A percentile compares a stretch with the other conserved stretches of the same genome.
phyloP scores from a whole-genome alignment of 2,329 filamentous ascomycete genomes.

The Arthrocladium fulminans region DNA sequence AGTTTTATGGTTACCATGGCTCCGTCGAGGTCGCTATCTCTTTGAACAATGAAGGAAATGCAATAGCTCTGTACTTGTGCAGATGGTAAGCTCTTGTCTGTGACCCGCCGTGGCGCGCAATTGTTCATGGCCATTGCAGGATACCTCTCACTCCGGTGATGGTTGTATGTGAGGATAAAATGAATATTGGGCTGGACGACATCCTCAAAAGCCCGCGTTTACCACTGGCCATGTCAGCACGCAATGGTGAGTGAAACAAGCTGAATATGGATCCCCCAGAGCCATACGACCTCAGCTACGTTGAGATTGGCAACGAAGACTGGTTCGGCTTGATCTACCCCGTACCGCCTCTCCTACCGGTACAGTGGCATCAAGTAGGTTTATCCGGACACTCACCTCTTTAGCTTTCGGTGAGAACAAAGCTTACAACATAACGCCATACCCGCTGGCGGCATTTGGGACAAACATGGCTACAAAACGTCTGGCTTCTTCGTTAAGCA shows the following conservation, averaged over 20 bases:
- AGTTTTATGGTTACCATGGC: background rate
- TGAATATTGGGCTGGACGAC: constrained; percentile 31
- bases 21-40: constrained; percentile 12
- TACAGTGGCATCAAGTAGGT: constrained; percentile 48
- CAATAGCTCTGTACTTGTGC: constrained; percentile 17
- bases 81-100: constrained; percentile 17
- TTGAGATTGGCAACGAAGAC: constrained; percentile 63
- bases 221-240: constrained; percentile 23
- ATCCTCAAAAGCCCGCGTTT: constrained; percentile 27
- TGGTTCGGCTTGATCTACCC: constrained; percentile 46
- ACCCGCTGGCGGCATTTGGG: constrained; percentile 29
- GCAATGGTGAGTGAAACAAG: constrained; percentile 40
- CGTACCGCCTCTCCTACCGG: constrained; percentile 51
- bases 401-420: constrained; percentile 32
- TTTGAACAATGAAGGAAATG: constrained; percentile 11
- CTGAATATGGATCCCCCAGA: constrained; percentile 52
- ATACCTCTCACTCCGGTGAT: constrained; percentile 19
- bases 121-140: constrained; percentile 11
- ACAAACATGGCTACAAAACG: constrained; percentile 37
- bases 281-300: constrained; percentile 52
- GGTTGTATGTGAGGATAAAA: constrained; percentile 30
- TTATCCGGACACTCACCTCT: constrained; percentile 47
- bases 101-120: background rate
- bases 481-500: constrained; percentile 33
- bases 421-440: constrained; percentile 29